Percentiles rank a stretch among this genome's conserved stretches.
Conservation (phyloP, 1,284 basidiomycete genomes). For the Moesziomyces globuligerus region DNA sequence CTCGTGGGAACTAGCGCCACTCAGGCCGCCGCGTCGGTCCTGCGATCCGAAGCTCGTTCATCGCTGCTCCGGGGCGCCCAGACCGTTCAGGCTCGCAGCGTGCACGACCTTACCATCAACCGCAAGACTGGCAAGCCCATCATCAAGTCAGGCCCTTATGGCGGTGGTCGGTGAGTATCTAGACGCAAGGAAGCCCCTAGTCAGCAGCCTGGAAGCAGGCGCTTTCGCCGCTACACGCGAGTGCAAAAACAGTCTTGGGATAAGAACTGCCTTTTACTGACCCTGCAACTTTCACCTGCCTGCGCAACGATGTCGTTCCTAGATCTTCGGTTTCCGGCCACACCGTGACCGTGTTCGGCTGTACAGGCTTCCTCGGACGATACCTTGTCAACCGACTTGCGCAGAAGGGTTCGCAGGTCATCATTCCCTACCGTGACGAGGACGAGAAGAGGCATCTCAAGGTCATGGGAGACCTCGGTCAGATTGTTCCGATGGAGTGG, state of each 20-base stretch:
- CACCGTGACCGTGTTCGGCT: slow-evolving; percentile 94
- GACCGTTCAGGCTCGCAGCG: slow-evolving; percentile 38
- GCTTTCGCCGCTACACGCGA: neutral
- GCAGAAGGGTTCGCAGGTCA: slow-evolving; percentile 90
- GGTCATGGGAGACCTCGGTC: slow-evolving; percentile 94
- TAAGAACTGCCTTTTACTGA: neutral
- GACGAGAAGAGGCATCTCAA: slow-evolving; percentile 91
- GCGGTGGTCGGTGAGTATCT: slow-evolving; percentile 61
- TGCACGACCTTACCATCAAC: slow-evolving; percentile 65
- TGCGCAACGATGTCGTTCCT: too few species aligned
- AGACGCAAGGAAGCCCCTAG: too few species aligned
- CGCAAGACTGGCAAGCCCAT: slow-evolving; percentile 64
- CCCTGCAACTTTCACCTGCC: too few species aligned
- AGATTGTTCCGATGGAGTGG: slow-evolving; percentile 97
- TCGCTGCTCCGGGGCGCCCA: slow-evolving; percentile 41
- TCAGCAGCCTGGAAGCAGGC: neutral
- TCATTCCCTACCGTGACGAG: slow-evolving; percentile 95
- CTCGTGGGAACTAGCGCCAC: slow-evolving; percentile 44
- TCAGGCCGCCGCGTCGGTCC: slow-evolving; percentile 30
- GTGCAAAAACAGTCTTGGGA: neutral
- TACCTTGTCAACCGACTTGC: slow-evolving; percentile 80
- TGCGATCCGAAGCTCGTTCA: slow-evolving; percentile 42
- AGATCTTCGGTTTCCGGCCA: slow-evolving; percentile 70
- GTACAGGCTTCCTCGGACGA: slow-evolving; percentile 92
- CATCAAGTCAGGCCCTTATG: slow-evolving; percentile 63